Base-by-base conservation (phyloP, 1,284 basidiomycete species). In the Hymenochaete sp. region DNA sequence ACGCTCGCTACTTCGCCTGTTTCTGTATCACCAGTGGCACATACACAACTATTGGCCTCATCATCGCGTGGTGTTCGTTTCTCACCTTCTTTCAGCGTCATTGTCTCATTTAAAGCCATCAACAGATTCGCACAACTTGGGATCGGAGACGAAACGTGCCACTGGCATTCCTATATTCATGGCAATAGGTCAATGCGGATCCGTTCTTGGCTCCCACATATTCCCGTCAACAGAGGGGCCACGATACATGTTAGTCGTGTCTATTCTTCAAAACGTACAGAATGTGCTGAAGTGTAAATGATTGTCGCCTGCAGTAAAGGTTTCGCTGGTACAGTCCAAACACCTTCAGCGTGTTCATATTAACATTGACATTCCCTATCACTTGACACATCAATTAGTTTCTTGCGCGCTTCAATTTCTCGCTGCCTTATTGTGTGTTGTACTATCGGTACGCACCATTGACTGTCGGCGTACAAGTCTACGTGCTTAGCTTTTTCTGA, bases 71-170 rank as follows among this genome's bases (percentile, higher is more conserved):
- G 82, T 83, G 82, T 83, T 62, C 54, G 79, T 67, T 18, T 28
- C 42, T 25, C 43, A 18, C 16, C 25, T 14, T 37, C 3, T 29
- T 46, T 49, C 24, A 27, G 19, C 46, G 29, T n/a, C 18, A 21
- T 19, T 4, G 22, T 10, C 25, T 29, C 28, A 21, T 28, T 27
- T 18, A 14, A 35, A 25, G 24, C 13, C 39, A 24, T 29, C 35
- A 25, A 35, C 37, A 48, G 82, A 76, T 53, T 67, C 77, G 1
- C 82, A 86, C 55, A 86, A 86, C 50, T 65, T 86, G 2, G 83
- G 81, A 2, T 85, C 82, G 0, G 83, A 86, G 60, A 82, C 81
- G 3, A 86, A 86, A 62, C 77, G 76, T 44, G 82, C 83, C 0
- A 71, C 82, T 0, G 83, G 83, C 0, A 77, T 82, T 29, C 79